Base-by-base conservation (phyloP, 1,139 yeast species). In the Martiniozyma asiatica region DNA sequence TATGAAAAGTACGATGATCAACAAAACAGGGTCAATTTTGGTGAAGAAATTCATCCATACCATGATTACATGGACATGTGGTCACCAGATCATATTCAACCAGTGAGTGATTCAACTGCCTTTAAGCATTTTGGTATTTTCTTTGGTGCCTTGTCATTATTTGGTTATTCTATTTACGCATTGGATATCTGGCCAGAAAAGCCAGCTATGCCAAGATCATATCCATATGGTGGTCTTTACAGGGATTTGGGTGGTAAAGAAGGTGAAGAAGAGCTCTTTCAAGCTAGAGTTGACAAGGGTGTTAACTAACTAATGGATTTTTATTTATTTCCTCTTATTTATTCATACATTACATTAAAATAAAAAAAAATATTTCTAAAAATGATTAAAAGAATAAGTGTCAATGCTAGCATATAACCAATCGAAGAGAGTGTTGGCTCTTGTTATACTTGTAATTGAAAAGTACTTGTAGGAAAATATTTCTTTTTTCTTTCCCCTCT, bases 51-150 rank as follows among this genome's bases (percentile, higher is more conserved):
- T 38, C 70, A 74, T 48, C 72, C 73, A 33, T 70, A 75, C 43
- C 80, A 75, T 43, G 94, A 82, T 49, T 58, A 69, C 51, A 64
- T 75, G 49, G 89, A 82, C 51, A 68, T 80, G 63, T 82, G 94
- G 94, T 73, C 94, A 9, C 93, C 94, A 13, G 93, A 81, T 49
- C 68, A 74, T 48, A 74, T 63, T 52, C 73, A 73, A 45, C 53
- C 61, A 29, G 79, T 73, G 26, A 59, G 69, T 24, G 77, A 79
- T 53, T 53, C 58, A 35, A 63, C 71, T 25, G 94, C 94, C 3
- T 54, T 75, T 34, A 64, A 60, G 41, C 58, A 61, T 47, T 57
- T 63, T 35, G 41, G 51, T 22, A 56, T 65, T 22, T 78, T 78
- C 55, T 69, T 77, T 46, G 66, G 67, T 8, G 58, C 62, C 27